phyloP scores from a whole-genome alignment of 2,329 filamentous ascomycete species.

The Pleoardoris graminearum region DNA sequence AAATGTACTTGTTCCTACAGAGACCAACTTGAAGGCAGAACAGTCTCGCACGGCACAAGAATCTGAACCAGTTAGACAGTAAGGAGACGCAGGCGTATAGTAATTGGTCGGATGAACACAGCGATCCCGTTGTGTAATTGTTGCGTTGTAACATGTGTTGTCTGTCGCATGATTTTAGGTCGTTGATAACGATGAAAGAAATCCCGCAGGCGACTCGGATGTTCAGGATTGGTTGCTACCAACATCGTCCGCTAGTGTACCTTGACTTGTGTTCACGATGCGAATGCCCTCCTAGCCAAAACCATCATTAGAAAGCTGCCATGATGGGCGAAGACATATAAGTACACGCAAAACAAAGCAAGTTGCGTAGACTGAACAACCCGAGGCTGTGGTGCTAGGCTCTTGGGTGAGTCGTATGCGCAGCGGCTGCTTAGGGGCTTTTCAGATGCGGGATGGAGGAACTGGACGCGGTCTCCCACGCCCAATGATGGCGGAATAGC shows the following conservation, averaged over 20 bases:
- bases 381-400: background rate
- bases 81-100: background rate
- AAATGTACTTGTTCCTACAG: no score
- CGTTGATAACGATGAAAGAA: no score
- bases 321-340: background rate
- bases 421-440: background rate
- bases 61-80: background rate
- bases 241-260: slow-evolving; percentile 9
- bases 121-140: no score
- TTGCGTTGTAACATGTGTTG: no score
- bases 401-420: background rate
- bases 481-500: background rate
- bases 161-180: no score
- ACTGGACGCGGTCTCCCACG: background rate
- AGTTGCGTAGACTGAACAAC: background rate
- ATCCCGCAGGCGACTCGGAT: slow-evolving; percentile 7
- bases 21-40: slow-evolving; percentile 10
- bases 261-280: slow-evolving; percentile 1
- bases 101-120: slow-evolving; percentile 3
- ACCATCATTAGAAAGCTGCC: background rate
- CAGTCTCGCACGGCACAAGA: slow-evolving; percentile 2
- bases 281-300: background rate
- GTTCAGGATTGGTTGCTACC: slow-evolving; percentile 17
- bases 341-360: background rate
- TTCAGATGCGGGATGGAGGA: background rate